phyloP scores from a whole-genome alignment of 2,329 filamentous ascomycete genomes.

The Ascochyta viciae-villosae region DNA sequence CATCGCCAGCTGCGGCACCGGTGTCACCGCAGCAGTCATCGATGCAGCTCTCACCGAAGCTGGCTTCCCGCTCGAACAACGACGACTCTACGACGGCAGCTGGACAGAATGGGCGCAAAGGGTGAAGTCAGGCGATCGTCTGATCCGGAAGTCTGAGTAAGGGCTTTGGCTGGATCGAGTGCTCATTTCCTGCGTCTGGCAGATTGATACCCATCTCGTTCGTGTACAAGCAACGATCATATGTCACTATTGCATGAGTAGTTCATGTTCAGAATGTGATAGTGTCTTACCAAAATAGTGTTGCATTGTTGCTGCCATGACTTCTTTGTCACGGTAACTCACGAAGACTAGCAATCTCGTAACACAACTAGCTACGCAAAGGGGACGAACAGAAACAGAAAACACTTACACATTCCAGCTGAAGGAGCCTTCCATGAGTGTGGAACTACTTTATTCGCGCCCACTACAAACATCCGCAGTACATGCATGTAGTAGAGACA shows the following conservation, averaged over 20 bases:
- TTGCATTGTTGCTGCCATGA: too few species aligned
- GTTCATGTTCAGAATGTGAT: background rate
- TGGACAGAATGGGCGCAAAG: slow-evolving; percentile 90
- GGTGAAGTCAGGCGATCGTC: slow-evolving; percentile 65
- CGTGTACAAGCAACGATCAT: background rate
- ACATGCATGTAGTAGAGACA: background rate
- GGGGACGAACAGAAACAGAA: too few species aligned
- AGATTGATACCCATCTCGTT: slow-evolving; percentile 18
- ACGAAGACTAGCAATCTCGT: too few species aligned
- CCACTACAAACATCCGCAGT: background rate
- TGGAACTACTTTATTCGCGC: too few species aligned
- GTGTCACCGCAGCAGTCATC: slow-evolving; percentile 89
- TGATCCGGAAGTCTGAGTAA: slow-evolving; percentile 63
- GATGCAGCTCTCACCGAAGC: slow-evolving; percentile 86
- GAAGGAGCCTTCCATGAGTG: too few species aligned
- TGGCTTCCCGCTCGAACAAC: slow-evolving; percentile 72
- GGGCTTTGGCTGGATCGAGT: background rate
- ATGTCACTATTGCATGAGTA: too few species aligned
- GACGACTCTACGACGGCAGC: slow-evolving; percentile 90
- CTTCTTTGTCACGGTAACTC: too few species aligned
- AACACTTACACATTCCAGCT: too few species aligned
- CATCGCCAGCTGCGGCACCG: slow-evolving; percentile 88
- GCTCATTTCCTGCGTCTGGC: background rate
- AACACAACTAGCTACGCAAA: too few species aligned
- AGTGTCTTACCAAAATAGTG: background rate